These are phyloP conservation scores for Ganoderma lingzhi DNA, from an alignment of 1,284 basidiomycete genomes.

Conservation along the genomic window DNA sequence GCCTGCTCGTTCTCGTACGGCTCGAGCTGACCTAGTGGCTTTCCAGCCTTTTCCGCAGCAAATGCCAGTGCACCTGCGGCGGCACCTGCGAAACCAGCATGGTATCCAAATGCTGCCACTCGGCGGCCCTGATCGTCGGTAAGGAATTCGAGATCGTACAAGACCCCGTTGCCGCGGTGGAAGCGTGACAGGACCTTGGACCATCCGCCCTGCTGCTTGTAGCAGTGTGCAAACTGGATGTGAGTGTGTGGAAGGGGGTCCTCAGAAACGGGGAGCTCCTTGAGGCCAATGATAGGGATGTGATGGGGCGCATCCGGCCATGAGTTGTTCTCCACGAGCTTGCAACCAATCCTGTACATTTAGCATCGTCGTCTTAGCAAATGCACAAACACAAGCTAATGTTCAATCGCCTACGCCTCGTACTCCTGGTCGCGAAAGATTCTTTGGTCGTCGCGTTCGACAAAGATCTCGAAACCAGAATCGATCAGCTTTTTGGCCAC, in stretches of 20 bases:
- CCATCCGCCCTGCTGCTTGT: slow-evolving; percentile 98
- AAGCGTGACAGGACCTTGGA: slow-evolving; percentile 89
- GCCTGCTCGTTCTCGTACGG: slow-evolving; percentile 86
- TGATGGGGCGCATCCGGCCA: slow-evolving; percentile 86
- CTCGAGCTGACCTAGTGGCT: slow-evolving; percentile 72
- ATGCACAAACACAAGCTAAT: slow-evolving; percentile 12
- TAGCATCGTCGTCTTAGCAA: slow-evolving; percentile 11
- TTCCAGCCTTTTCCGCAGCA: slow-evolving; percentile 72
- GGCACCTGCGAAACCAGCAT: slow-evolving; percentile 98
- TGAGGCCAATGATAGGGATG: slow-evolving; percentile 93
- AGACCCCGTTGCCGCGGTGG: slow-evolving; percentile 83
- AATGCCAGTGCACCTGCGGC: slow-evolving; percentile 91
- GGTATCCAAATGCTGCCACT: slow-evolving; percentile 99
- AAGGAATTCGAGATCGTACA: slow-evolving; percentile 98
- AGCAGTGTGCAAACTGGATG: slow-evolving; percentile 99
- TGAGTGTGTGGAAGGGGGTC: slow-evolving; percentile 92
- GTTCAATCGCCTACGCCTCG: slow-evolving; percentile 73
- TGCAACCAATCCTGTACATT: slow-evolving; percentile 82
- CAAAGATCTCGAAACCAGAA: slow-evolving; percentile 90
- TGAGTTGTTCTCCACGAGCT: slow-evolving; percentile 87
- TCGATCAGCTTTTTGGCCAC: slow-evolving; percentile 93
- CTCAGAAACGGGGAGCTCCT: slow-evolving; percentile 89
- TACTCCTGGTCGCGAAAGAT: slow-evolving; percentile 97
- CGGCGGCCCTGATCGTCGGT: slow-evolving; percentile 87
- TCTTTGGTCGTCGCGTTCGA: slow-evolving; percentile 94